Base-by-base conservation (phyloP, 345 rosid genomes). In the Hirschfeldia incana region DNA sequence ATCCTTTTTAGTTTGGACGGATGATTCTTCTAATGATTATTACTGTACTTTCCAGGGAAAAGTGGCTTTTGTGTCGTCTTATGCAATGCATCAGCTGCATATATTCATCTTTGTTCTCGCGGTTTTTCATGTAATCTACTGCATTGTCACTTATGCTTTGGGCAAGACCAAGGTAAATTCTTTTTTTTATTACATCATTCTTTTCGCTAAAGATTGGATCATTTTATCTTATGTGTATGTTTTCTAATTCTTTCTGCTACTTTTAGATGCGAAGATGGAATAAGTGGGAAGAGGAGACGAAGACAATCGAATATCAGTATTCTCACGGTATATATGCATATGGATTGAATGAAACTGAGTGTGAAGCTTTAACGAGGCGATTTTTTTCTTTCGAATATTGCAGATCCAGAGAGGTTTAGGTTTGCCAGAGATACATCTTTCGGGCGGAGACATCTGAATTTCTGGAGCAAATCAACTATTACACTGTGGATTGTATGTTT, bases 391-490 rank as follows among this genome's bases (percentile, higher is more conserved):
- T 28, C 83, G 33, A 17, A 65, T 69, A 12, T 61, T 28, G 65
- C 83, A 95, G 99, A 95, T 83, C 98, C 98, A 0, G 96, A 91
- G 74, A 88, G 98, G 81, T 95, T 95, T 76, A 86, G 98, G 62
- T 91, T 95, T 82, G 91, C 99, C 10, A 91, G 97, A 51, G 99
- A 95, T 69, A 95, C 99, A 73, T 93, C 99, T 2, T 95, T 95
- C 13, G 99, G 99, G 6, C 82, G 91, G 61, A 88, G 99, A 67
- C 99, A 95, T 70, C 0, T 93, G 75, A 85, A 77, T 29, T 64
- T 86, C 59, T 90, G 99, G 98, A 89, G 94, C 67, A 81, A 80
- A 59, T 76, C 75, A 8, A 78, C 90, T 1, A 9, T 87, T 51
- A 83, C 88, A 11, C 59, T 91, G 26, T 93, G 98, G 97, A 90